phyloP scores from a whole-genome alignment of 805 yeast genomes.

The Wickerhamomyces kurtzmanii region DNA sequence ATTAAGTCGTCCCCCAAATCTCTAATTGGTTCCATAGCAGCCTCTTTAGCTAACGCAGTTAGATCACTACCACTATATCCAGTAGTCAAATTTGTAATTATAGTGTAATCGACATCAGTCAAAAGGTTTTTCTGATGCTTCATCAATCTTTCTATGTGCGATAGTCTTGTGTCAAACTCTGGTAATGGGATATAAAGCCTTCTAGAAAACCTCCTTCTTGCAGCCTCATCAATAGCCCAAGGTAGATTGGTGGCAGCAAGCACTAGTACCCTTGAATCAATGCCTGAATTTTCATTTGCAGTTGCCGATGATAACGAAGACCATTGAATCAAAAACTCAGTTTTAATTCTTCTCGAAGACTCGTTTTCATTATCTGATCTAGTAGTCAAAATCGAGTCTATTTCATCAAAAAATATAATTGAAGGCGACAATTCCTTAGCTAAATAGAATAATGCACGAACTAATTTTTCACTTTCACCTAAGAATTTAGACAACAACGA shows the following conservation, averaged over 20 bases:
- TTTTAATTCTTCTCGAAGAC: constrained; percentile 81
- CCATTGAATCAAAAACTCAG: constrained; percentile 93
- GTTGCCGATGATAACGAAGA: constrained; percentile 84
- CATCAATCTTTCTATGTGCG: constrained; percentile 61
- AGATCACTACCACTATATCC: constrained; percentile 92
- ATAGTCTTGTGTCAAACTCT: constrained; percentile 69
- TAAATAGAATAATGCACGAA: constrained; percentile 75
- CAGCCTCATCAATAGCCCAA: constrained; percentile 97
- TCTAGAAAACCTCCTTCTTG: constrained; percentile 84
- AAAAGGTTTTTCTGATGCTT: constrained; percentile 66
- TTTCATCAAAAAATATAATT: constrained; percentile 92
- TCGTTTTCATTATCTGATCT: constrained; percentile 72
- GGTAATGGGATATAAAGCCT: constrained; percentile 93
- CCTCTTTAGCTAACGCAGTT: constrained; percentile 90
- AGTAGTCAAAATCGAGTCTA: constrained; percentile 79
- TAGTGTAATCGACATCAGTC: constrained; percentile 49
- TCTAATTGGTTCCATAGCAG: constrained; percentile 96
- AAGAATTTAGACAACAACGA: constrained; percentile 78
- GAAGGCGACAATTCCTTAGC: constrained; percentile 87
- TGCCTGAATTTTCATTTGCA: constrained; percentile 38
- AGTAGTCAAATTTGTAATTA: constrained; percentile 55
- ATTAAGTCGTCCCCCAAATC: constrained; percentile 80
- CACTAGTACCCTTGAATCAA: constrained; percentile 65
- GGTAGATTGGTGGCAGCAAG: constrained; percentile 94
- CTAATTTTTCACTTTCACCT: constrained; percentile 92